Percentiles rank a stretch among this genome's conserved stretches.
Evolutionary conservation across 2,329 filamentous ascomycete species (phyloP).

Genomic region (Mariannaea elegans): DNA sequence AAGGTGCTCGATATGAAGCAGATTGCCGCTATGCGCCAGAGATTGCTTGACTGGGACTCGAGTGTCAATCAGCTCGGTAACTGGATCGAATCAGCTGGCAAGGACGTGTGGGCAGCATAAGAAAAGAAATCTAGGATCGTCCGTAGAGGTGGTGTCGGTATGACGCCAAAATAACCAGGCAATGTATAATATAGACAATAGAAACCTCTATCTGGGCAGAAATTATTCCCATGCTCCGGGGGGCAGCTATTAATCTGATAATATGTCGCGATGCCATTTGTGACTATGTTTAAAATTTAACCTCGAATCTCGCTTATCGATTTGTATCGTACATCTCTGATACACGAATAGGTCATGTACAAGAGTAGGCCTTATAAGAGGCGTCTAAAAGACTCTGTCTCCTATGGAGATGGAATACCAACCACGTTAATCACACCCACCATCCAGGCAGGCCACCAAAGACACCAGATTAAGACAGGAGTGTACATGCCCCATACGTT

Average conservation of each 20-base stretch:
- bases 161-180: constrained; percentile 28
- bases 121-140: constrained; percentile 1
- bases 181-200: constrained; percentile 43
- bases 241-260: constrained; percentile 36
- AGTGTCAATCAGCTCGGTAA: constrained; percentile 96
- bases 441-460: constrained; percentile 96
- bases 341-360: background rate
- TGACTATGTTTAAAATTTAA: background rate
- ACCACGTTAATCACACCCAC: constrained; percentile 67
- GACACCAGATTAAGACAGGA: constrained; percentile 88
- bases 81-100: constrained; percentile 93
- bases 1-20: constrained; percentile 97
- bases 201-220: constrained; percentile 35
- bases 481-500: constrained; percentile 90
- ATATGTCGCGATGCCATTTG: constrained; percentile 16
- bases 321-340: constrained; percentile 1
- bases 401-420: constrained; percentile 43
- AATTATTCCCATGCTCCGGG: constrained; percentile 29
- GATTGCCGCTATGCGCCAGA: constrained; percentile 88
- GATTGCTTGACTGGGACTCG: constrained; percentile 92
- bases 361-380: background rate
- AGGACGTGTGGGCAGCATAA: constrained; percentile 94
- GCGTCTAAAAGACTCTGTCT: background rate
- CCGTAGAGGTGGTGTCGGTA: constrained; percentile 9
- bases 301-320: background rate